These are phyloP conservation scores for Zygnema circumcarinatum DNA, from an alignment of 139 green algal species.

Conservation along the genomic window DNA sequence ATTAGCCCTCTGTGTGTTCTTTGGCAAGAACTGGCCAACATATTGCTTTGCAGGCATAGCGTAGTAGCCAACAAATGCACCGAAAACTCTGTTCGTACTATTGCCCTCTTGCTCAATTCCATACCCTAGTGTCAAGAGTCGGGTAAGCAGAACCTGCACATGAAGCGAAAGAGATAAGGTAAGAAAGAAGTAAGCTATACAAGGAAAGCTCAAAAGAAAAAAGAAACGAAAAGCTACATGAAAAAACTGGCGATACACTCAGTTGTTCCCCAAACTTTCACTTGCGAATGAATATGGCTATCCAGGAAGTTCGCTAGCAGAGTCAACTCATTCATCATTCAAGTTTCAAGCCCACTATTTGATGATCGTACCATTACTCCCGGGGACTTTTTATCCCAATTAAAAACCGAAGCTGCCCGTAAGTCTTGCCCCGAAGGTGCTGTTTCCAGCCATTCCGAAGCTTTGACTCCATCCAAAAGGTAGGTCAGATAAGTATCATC, in stretches of 20 bases:
- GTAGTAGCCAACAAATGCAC: neutral
- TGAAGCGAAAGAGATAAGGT: too few relatives aligned
- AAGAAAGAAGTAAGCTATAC: too few relatives aligned
- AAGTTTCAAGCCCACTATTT: too few relatives aligned
- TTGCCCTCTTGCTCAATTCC: neutral
- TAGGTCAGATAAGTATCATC: slow-evolving; percentile 67
- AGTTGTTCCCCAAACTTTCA: too few relatives aligned
- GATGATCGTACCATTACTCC: slow-evolving; percentile 38
- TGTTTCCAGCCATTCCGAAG: neutral
- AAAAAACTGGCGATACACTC: too few relatives aligned
- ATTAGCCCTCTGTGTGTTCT: neutral
- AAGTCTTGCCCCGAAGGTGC: neutral
- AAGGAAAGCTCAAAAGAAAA: too few relatives aligned
- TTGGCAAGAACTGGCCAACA: neutral
- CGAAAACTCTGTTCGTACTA: neutral
- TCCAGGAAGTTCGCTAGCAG: too few relatives aligned
- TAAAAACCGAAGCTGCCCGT: slow-evolving; percentile 1
- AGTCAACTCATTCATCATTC: too few relatives aligned
- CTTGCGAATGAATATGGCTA: too few relatives aligned
- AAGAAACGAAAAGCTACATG: too few relatives aligned
- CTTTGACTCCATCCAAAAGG: neutral
- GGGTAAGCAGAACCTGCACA: slow-evolving; percentile 48
- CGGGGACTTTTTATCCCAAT: slow-evolving; percentile 48
- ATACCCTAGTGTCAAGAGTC: slow-evolving; percentile 35
- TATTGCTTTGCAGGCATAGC: neutral